These are phyloP conservation scores for Globisporangium heterothallicum DNA, from an alignment of 352 stramenopile genomes.

Conservation along the genomic window DNA sequence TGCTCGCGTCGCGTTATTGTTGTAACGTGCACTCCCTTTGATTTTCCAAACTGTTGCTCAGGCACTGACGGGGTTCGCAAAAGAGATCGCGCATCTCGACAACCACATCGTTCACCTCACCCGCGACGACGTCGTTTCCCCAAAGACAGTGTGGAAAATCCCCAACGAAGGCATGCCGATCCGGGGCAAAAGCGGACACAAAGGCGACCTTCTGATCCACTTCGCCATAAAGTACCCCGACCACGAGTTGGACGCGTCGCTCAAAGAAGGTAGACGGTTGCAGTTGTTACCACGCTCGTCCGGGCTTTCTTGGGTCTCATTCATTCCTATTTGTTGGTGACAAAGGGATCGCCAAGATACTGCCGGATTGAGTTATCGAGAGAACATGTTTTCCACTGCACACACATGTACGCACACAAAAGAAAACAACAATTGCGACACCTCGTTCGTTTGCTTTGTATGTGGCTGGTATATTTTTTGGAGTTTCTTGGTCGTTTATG, in stretches of 20 bases:
- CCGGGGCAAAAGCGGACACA: conserved; percentile 47
- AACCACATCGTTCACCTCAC: conserved; percentile 72
- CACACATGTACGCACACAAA: background rate
- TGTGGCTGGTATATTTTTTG: conserved; percentile 1
- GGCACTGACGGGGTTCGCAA: conserved; percentile 88
- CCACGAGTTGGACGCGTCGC: conserved; percentile 23
- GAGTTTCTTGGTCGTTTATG: background rate
- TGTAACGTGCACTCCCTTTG: too few species aligned
- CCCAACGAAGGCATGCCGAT: conserved; percentile 90
- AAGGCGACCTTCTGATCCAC: conserved; percentile 86
- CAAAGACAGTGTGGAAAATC: conserved; percentile 78
- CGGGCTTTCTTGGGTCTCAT: too few species aligned
- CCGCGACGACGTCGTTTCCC: conserved; percentile 74
- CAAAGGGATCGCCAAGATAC: conserved; percentile 7
- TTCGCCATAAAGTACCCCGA: conserved; percentile 91
- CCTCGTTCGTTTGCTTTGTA: too few species aligned
- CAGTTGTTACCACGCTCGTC: too few species aligned
- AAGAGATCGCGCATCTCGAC: conserved; percentile 88
- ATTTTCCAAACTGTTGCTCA: too few species aligned
- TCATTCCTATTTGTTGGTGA: background rate
- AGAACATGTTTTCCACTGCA: background rate
- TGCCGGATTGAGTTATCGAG: conserved; percentile 3
- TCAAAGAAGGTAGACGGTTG: conserved; percentile 6
- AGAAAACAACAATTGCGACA: too few species aligned
- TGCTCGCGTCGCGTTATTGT: too few species aligned